Evolutionary conservation across 345 rosid genomes (phyloP).

Genomic region (Acer yangbiense): DNA sequence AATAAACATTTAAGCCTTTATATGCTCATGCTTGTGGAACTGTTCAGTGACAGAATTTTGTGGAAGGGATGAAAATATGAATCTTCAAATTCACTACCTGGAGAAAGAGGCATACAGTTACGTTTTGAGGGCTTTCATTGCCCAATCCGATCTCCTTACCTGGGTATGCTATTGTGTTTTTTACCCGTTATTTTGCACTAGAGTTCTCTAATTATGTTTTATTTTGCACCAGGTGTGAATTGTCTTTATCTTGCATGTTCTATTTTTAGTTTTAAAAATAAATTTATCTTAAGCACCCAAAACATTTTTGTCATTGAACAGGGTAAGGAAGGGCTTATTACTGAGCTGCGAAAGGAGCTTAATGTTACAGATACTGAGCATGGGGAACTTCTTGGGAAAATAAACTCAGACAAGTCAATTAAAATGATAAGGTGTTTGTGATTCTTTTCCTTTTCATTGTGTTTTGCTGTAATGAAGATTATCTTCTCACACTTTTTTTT

Average conservation of each 20-base stretch:
- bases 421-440: slow-evolving; percentile 37
- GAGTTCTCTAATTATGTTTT: background rate
- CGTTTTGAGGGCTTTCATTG: slow-evolving; percentile 38
- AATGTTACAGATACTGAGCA: slow-evolving; percentile 34
- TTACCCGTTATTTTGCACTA: background rate
- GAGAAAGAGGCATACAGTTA: slow-evolving; percentile 34
- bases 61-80: slow-evolving; percentile 21
- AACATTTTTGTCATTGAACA: slow-evolving; percentile 1
- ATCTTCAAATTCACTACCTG: slow-evolving; percentile 22
- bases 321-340: slow-evolving; percentile 39
- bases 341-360: slow-evolving; percentile 36
- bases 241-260: background rate
- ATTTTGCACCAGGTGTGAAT: background rate
- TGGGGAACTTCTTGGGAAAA: slow-evolving; percentile 35
- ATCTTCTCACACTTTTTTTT: background rate
- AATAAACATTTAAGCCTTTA: background rate
- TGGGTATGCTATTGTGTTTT: slow-evolving; percentile 27
- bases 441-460: background rate
- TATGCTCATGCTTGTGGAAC: slow-evolving; percentile 13
- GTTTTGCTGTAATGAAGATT: background rate
- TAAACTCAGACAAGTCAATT: slow-evolving; percentile 26
- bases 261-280: background rate
- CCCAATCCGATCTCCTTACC: slow-evolving; percentile 41
- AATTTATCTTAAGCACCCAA: background rate
- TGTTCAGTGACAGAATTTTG: slow-evolving; percentile 5